These are phyloP conservation scores for Huntiella savannae DNA, from an alignment of 2,329 filamentous ascomycete species.

Conservation along the genomic window DNA sequence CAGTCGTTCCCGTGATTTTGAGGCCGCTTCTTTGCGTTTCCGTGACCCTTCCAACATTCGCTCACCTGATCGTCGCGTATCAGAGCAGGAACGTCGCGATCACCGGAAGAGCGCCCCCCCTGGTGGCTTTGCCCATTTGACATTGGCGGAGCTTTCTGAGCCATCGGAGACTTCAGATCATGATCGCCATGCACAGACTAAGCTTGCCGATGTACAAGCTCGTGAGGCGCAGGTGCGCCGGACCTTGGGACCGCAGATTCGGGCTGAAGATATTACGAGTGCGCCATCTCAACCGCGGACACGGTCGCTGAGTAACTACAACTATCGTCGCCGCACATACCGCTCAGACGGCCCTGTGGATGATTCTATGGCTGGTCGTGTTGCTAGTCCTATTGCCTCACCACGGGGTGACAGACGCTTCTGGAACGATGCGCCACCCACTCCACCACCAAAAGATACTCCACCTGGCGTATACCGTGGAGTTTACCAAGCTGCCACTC, in stretches of 20 bases:
- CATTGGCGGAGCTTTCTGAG: slow-evolving; percentile 9
- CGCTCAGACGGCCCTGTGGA: background rate
- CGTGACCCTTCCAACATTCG: background rate
- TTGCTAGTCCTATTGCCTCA: background rate
- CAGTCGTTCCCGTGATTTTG: slow-evolving; percentile 5
- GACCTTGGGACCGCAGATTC: slow-evolving; percentile 11
- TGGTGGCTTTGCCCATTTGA: background rate
- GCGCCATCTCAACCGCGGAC: slow-evolving; percentile 21
- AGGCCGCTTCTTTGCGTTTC: slow-evolving; percentile 3
- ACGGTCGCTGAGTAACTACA: slow-evolving; percentile 5
- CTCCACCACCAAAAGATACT: slow-evolving; percentile 7
- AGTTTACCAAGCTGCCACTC: background rate
- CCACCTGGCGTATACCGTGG: slow-evolving; percentile 1
- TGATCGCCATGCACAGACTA: slow-evolving; percentile 15
- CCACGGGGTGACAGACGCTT: slow-evolving; percentile 1
- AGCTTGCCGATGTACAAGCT: slow-evolving; percentile 29
- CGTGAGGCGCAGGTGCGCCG: slow-evolving; percentile 20
- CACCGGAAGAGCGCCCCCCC: slow-evolving; percentile 8
- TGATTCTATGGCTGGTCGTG: background rate
- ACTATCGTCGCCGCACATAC: slow-evolving; percentile 1
- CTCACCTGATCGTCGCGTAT: slow-evolving; percentile 5
- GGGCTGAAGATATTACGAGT: slow-evolving; percentile 32
- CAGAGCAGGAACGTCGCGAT: slow-evolving; percentile 8
- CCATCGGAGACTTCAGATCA: slow-evolving; percentile 7
- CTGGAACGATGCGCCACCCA: slow-evolving; percentile 8